Evolutionary conservation across 208 protist genomes (phyloP).

Genomic region (Trypanosoma boissoni): DNA sequence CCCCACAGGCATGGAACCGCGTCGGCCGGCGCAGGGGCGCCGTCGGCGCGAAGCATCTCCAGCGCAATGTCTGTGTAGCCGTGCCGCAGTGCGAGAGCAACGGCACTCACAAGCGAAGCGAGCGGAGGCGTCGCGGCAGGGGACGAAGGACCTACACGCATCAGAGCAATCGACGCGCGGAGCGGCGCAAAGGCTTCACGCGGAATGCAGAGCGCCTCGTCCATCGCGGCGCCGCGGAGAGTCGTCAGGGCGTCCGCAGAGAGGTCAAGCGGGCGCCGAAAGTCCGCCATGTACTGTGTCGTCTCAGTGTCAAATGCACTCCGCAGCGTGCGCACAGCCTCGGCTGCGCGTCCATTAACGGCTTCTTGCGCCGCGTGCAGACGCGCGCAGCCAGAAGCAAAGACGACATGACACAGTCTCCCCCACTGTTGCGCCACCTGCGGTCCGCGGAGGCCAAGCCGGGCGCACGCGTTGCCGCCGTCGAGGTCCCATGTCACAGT

Average conservation of each 20-base stretch:
- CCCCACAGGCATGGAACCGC: slow-evolving; percentile 1
- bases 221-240: slow-evolving; percentile 1
- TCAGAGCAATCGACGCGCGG: no score
- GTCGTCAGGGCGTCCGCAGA: background rate
- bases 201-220: slow-evolving; percentile 2
- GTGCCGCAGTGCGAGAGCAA: background rate
- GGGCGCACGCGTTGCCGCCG: slow-evolving; percentile 8
- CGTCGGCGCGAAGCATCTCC: background rate
- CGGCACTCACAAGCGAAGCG: no score
- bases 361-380: slow-evolving; percentile 9
- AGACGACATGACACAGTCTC: slow-evolving; percentile 13
- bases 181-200: slow-evolving; percentile 9
- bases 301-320: slow-evolving; percentile 5
- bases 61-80: background rate
- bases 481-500: background rate
- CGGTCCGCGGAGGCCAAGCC: slow-evolving; percentile 4
- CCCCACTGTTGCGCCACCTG: slow-evolving; percentile 10
- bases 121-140: no score
- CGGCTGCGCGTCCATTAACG: background rate
- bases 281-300: slow-evolving; percentile 8
- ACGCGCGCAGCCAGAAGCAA: slow-evolving; percentile 6
- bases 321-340: slow-evolving; percentile 1
- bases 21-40: background rate
- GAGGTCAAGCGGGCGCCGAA: slow-evolving; percentile 4
- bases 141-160: background rate